These are phyloP conservation scores for Neofusicoccum umdonicola DNA, from an alignment of 2,329 filamentous ascomycete genomes.

Conservation along the genomic window DNA sequence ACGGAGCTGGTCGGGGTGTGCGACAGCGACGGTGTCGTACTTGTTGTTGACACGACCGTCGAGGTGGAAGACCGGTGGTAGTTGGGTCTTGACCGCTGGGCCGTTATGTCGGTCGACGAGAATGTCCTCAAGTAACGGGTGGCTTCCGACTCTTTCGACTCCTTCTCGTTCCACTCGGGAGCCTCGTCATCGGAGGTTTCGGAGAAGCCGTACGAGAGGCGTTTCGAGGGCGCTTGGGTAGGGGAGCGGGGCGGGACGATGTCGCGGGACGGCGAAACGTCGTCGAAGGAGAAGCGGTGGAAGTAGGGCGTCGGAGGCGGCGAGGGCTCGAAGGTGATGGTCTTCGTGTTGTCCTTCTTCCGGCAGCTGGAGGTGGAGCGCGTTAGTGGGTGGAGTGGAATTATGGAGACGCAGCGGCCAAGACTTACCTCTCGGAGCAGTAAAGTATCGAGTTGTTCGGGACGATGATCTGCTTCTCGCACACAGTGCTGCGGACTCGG, in stretches of 20 bases:
- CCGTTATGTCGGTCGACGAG: slow-evolving; percentile 26
- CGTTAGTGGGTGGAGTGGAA: background rate
- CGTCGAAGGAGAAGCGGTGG: slow-evolving; percentile 37
- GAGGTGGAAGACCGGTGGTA: slow-evolving; percentile 37
- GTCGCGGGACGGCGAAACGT: slow-evolving; percentile 36
- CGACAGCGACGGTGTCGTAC: slow-evolving; percentile 44
- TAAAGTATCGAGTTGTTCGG: slow-evolving; percentile 61
- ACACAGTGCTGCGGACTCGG: slow-evolving; percentile 53
- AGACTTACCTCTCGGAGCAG: slow-evolving; percentile 61
- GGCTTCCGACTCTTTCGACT: slow-evolving; percentile 36
- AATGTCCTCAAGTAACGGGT: slow-evolving; percentile 44
- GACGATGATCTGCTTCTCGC: slow-evolving; percentile 63
- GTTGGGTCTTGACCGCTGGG: slow-evolving; percentile 25
- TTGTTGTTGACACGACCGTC: slow-evolving; percentile 29
- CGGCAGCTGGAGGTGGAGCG: slow-evolving; percentile 40
- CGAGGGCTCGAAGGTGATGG: slow-evolving; percentile 31
- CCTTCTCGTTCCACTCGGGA: slow-evolving; percentile 27
- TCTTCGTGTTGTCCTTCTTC: slow-evolving; percentile 44
- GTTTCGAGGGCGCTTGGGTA: slow-evolving; percentile 39
- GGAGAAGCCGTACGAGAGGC: slow-evolving; percentile 42
- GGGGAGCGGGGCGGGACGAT: slow-evolving; percentile 50
- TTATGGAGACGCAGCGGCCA: background rate
- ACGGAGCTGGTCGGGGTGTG: slow-evolving; percentile 47
- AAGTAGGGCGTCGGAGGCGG: slow-evolving; percentile 36
- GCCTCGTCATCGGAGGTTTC: slow-evolving; percentile 41